Percentiles rank a stretch among this genome's conserved stretches.
Conservation (phyloP, 768 basidiomycete species). For the Pulveroboletus sp. region DNA sequence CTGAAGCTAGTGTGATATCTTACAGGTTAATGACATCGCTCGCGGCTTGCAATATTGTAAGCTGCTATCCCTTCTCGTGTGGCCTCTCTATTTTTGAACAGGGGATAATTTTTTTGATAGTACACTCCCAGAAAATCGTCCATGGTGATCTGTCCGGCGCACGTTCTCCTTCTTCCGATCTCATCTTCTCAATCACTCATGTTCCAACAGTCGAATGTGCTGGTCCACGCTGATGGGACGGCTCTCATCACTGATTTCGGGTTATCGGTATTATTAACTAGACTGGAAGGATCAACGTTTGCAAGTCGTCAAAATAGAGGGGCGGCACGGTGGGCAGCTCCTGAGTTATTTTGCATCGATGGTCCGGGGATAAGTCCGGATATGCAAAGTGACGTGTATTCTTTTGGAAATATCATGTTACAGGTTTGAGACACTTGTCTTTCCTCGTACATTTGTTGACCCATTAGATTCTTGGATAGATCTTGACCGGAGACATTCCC, state of each 20-base stretch:
- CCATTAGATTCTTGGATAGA: neutral
- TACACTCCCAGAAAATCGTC: neutral
- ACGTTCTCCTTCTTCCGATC: neutral
- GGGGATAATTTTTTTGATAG: neutral
- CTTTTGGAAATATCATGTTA: conserved; percentile 10
- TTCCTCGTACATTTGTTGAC: neutral
- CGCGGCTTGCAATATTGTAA: no score
- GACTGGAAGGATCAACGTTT: neutral
- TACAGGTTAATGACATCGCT: neutral
- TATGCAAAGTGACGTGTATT: no score
- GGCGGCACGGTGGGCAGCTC: neutral
- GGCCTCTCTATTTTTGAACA: neutral
- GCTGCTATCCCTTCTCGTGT: neutral
- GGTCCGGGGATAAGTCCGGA: neutral
- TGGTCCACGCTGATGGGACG: neutral
- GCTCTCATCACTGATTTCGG: conserved; percentile 8
- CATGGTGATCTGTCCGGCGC: neutral
- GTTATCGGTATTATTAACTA: neutral
- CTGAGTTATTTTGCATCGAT: neutral
- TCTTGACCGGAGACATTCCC: conserved; percentile 2
- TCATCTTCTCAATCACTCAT: neutral
- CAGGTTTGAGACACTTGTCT: conserved; percentile 2
- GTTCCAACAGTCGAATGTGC: neutral
- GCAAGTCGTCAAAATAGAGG: neutral
- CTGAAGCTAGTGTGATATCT: no score